These are phyloP conservation scores for Citrus glauca DNA, from an alignment of 345 rosid species.

Conservation along the genomic window DNA sequence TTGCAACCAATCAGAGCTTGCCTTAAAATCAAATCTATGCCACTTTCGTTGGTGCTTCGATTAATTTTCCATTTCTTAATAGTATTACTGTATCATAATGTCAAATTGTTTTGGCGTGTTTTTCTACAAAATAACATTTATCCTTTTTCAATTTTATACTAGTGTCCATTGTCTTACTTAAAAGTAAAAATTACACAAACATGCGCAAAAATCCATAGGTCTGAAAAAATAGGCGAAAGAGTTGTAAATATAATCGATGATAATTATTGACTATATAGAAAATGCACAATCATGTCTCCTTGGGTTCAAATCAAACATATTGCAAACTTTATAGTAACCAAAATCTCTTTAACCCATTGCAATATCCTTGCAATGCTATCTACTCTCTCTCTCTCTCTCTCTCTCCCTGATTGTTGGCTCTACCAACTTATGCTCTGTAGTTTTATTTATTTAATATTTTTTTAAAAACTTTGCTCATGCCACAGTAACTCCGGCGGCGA, in stretches of 20 bases:
- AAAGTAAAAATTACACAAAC: no score
- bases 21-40: not conserved
- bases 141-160: no score
- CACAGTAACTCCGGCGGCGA: constrained; percentile 18
- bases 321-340: not conserved
- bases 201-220: no score
- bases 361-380: not conserved
- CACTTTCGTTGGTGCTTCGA: not conserved
- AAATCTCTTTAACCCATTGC: not conserved
- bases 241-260: not conserved
- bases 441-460: not conserved
- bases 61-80: not conserved
- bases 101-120: not conserved
- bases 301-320: not conserved
- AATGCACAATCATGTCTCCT: not conserved
- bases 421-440: not conserved
- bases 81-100: not conserved
- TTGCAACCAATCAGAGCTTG: not conserved
- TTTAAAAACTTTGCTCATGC: constrained; percentile 2
- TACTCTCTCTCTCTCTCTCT: not conserved
- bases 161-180: no score
- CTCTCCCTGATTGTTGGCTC: not conserved
- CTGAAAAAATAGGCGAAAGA: not conserved
- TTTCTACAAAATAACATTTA: no score
- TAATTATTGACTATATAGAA: not conserved